Evolutionary conservation across 768 basidiomycete species (phyloP), one percentile per base, ranked within the genome.

Genomic region (Hygrophorus pudorinus): DNA sequence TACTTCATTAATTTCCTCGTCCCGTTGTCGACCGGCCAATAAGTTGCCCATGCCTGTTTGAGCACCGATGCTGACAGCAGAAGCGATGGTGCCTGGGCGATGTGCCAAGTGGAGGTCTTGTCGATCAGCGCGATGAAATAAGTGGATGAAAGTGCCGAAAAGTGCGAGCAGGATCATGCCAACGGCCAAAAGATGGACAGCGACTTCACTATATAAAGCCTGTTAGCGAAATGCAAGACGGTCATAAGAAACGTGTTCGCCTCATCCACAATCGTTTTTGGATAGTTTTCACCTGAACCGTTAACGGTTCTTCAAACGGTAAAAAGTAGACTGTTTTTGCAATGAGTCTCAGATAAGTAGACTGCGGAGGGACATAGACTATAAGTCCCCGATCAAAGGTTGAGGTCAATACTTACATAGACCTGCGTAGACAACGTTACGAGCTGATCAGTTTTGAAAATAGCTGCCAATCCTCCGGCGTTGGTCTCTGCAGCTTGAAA

Each of bases 301-400:
- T 55, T 14, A 78, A 54, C 5, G 60, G 60, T 24, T 65, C 62
- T 3, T 45, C 30, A 16, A 56, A 55, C 1, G 62, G 54, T 12
- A 75, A 38, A 50, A 78, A 77, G 55, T 78, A 79, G 5, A 77
- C 67, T 34, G 62, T 60, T 48, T 65, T 65, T 2, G 76, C 76
- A 13, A 77, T 56, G 17, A 76, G 66, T 2, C 68, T 61, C 18
- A 78, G 55, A 52, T 78, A 75, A 14, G 59, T 65, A n/a, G 54
- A 53, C 71, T 76, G 51, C 8, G 29, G 27, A n/a, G 3, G 17
- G 3, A 45, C 16, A 17, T 20, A 40, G 5, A 46, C 14, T n/a
- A 21, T 28, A 36, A 6, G 13, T 38, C 1, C 32, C 0, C 11
- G 33, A 44, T 5, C 10, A 41, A 5, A 14, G 44, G 17, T 11